Evolutionary conservation across 1,139 yeast genomes (phyloP).

Genomic region (Yamadazyma dendronema): DNA sequence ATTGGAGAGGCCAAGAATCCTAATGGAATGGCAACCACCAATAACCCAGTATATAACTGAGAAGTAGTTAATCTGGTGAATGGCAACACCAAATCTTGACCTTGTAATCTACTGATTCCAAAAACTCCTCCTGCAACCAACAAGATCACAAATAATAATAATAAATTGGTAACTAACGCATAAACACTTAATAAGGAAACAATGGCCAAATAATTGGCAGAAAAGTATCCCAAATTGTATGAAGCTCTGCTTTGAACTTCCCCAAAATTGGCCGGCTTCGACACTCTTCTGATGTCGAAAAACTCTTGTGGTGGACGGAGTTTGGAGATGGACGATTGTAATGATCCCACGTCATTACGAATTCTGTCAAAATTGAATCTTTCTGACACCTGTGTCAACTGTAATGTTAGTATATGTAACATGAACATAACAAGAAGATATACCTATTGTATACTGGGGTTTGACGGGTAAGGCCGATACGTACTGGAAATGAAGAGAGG

Average conservation of each 20-base stretch:
- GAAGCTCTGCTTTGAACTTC: constrained; percentile 87
- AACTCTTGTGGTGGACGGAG: constrained; percentile 90
- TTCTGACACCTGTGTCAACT: constrained; percentile 46
- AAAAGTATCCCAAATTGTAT: constrained; percentile 83
- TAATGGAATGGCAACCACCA: constrained; percentile 77
- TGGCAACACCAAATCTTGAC: constrained; percentile 75
- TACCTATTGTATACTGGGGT: background rate
- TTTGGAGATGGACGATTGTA: constrained; percentile 67
- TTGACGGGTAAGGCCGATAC: constrained; percentile 7
- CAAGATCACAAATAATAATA: constrained; percentile 77
- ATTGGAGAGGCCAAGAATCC: constrained; percentile 94
- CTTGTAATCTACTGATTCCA: constrained; percentile 76
- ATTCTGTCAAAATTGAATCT: constrained; percentile 52
- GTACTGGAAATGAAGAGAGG: constrained; percentile 18
- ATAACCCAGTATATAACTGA: constrained; percentile 84
- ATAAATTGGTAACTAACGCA: constrained; percentile 73
- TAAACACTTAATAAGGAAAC: constrained; percentile 60
- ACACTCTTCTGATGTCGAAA: constrained; percentile 83
- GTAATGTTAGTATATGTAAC: constrained; percentile 16
- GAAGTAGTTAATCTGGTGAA: constrained; percentile 70
- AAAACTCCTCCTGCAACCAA: constrained; percentile 68
- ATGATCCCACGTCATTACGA: constrained; percentile 34
- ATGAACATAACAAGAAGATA: too few species aligned
- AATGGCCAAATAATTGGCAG: constrained; percentile 80
- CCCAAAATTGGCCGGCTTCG: constrained; percentile 86